phyloP scores from a whole-genome alignment of 495 filamentous ascomycete species.

The Cryomyces antarcticus region DNA sequence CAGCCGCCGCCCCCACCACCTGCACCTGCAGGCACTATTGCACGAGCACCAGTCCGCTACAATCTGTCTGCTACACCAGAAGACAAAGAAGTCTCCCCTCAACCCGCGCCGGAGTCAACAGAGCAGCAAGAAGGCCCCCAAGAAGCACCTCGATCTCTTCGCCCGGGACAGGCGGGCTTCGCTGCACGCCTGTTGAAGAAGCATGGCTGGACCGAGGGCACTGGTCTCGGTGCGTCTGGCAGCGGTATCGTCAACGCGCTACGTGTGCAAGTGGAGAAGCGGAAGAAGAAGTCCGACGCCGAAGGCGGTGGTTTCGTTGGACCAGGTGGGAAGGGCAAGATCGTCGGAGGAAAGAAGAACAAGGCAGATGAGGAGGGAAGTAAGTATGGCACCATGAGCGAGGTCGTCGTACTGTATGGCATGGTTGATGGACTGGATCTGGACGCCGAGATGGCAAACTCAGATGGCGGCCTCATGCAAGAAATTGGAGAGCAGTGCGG shows the following conservation, averaged over 20 bases:
- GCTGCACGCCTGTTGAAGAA: constrained; percentile 75
- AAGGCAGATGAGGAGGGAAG: constrained; percentile 29
- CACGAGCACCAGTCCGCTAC: constrained; percentile 74
- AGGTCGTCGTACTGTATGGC: constrained; percentile 55
- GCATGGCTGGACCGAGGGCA: constrained; percentile 78
- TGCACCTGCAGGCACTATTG: constrained; percentile 35
- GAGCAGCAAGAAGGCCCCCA: constrained; percentile 20
- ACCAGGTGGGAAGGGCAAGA: constrained; percentile 51
- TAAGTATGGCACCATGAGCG: constrained; percentile 54
- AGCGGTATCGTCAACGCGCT: constrained; percentile 70
- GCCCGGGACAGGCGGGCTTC: constrained; percentile 67
- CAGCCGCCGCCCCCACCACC: constrained; percentile 12
- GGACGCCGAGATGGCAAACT: constrained; percentile 44
- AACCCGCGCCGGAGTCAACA: constrained; percentile 22
- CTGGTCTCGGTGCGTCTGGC: constrained; percentile 61
- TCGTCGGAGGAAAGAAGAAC: constrained; percentile 47
- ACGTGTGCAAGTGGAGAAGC: constrained; percentile 63
- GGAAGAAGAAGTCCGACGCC: constrained; percentile 49
- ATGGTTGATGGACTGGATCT: constrained; percentile 74
- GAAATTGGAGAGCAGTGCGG: constrained; percentile 89
- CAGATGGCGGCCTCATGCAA: constrained; percentile 43
- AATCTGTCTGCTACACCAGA: constrained; percentile 34
- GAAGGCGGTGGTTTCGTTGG: constrained; percentile 61
- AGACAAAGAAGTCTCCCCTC: constrained; percentile 21
- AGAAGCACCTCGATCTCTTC: constrained; percentile 37